Evolutionary conservation across 2,329 filamentous ascomycete genomes (phyloP).

Genomic region (Tolypocladium sp.): DNA sequence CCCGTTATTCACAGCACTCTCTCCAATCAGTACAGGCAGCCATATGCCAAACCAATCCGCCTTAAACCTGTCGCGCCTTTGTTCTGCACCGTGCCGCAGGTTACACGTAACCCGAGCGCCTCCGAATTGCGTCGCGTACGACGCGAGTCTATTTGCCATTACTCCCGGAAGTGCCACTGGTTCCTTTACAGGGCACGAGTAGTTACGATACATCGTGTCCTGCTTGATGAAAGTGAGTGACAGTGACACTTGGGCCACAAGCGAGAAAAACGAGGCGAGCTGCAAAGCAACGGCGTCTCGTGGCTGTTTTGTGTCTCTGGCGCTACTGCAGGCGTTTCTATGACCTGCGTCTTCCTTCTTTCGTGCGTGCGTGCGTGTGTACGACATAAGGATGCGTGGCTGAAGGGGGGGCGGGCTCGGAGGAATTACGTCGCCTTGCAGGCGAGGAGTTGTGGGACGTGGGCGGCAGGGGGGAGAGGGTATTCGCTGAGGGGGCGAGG

Average conservation of each 20-base stretch:
- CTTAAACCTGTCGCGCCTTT: not conserved
- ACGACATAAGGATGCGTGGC: not conserved
- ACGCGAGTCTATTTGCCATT: not conserved
- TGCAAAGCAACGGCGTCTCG: not conserved
- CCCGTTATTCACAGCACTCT: not conserved
- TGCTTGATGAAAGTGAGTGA: not conserved
- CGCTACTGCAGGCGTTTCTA: not conserved
- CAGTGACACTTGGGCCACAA: not conserved
- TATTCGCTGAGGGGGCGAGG: not conserved
- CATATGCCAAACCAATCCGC: not conserved
- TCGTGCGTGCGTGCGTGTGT: not conserved
- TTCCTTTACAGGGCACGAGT: not conserved
- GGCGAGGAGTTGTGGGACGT: not conserved
- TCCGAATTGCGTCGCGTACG: not conserved
- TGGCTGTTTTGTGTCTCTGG: not conserved
- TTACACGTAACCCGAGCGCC: conserved; percentile 37
- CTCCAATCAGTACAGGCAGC: not conserved
- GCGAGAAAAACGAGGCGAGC: not conserved
- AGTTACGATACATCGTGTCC: not conserved
- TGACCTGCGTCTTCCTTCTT: not conserved
- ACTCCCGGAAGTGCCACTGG: not conserved
- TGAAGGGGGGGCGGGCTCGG: not conserved
- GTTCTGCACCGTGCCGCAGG: conserved; percentile 21
- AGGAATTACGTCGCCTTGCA: not conserved
- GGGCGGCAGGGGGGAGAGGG: not conserved